phyloP scores from a whole-genome alignment of 140 eudicot genomes.

The Senecio squalidus region DNA sequence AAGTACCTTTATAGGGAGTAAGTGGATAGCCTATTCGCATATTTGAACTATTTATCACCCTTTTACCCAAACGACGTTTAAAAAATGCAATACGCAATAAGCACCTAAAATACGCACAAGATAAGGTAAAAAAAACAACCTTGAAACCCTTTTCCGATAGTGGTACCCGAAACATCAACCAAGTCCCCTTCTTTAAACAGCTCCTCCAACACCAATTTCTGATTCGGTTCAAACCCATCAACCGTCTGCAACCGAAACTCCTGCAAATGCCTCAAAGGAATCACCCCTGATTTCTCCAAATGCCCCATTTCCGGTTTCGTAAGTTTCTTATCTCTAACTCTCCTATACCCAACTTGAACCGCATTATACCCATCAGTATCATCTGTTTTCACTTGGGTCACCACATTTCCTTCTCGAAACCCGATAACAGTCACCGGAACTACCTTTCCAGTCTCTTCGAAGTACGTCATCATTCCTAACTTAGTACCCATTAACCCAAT shows the following conservation, averaged over 20 bases:
- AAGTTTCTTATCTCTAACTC: slow-evolving; percentile 77
- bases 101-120: not conserved
- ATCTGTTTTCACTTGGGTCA: slow-evolving; percentile 83
- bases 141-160: slow-evolving; percentile 98
- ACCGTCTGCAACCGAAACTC: slow-evolving; percentile 67
- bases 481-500: slow-evolving; percentile 90
- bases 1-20: too few relatives aligned
- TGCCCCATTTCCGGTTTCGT: slow-evolving; percentile 93
- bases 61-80: too few relatives aligned
- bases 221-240: slow-evolving; percentile 67
- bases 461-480: slow-evolving; percentile 88
- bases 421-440: slow-evolving; percentile 95
- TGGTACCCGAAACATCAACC: slow-evolving; percentile 93
- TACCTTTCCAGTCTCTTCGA: slow-evolving; percentile 66
- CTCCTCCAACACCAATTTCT: slow-evolving; percentile 60
- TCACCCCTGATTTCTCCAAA: slow-evolving; percentile 69
- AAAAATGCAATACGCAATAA: too few relatives aligned
- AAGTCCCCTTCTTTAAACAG: slow-evolving; percentile 86
- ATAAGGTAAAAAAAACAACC: slow-evolving; percentile 29
- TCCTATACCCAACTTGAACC: slow-evolving; percentile 92
- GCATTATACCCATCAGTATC: slow-evolving; percentile 90
- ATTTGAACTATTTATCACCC: too few relatives aligned
- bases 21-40: too few relatives aligned
- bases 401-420: slow-evolving; percentile 83
- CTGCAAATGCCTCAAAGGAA: slow-evolving; percentile 87